phyloP scores from a whole-genome alignment of 306 rosid species.

The Pueraria montana region DNA sequence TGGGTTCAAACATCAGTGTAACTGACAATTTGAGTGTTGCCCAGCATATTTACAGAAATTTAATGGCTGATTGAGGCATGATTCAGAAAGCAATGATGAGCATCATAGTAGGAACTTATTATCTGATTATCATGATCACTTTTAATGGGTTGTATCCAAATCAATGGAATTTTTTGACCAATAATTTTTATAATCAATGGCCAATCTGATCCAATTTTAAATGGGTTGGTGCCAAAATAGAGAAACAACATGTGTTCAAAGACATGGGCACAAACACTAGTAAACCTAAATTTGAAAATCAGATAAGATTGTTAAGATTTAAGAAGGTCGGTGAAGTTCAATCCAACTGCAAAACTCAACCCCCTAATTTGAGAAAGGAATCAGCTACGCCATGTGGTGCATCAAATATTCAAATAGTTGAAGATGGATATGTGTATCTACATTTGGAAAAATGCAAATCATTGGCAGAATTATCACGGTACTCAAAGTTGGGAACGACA shows the following conservation, averaged over 20 bases:
- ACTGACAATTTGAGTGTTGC: background rate
- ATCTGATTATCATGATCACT: background rate
- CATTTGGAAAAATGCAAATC: no score
- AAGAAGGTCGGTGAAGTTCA: background rate
- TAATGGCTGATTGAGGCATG: background rate
- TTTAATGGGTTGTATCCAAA: background rate
- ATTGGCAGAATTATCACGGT: no score
- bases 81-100: background rate
- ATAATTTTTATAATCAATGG: background rate
- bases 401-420: background rate
- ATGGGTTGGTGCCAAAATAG: background rate
- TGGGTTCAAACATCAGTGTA: background rate
- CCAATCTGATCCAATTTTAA: background rate
- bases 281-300: background rate
- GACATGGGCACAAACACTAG: background rate
- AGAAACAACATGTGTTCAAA: background rate
- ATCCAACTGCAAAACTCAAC: background rate
- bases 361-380: background rate
- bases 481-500: no score
- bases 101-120: background rate
- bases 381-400: background rate
- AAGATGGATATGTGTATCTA: no score
- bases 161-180: background rate
- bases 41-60: background rate
- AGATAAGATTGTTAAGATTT: background rate